Evolutionary conservation across 306 rosid species (phyloP).

Genomic region (Cajanus cajan): DNA sequence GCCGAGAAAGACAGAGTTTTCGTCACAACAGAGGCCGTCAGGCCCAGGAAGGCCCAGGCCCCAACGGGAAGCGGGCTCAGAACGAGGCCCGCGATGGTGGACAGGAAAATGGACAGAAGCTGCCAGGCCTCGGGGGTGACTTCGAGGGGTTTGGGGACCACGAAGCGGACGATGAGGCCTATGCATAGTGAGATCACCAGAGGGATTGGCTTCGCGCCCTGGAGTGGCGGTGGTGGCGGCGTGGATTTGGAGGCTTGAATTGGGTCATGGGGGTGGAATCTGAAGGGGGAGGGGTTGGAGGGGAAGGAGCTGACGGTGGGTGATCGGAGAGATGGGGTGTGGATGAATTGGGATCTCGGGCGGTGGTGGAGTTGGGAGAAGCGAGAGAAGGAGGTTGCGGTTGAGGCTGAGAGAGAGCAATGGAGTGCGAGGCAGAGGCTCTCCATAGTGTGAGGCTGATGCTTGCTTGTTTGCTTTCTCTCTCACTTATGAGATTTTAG

Average conservation of each 20-base stretch:
- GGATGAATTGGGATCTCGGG: conserved; percentile 31
- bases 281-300: conserved; percentile 1
- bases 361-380: conserved; percentile 26
- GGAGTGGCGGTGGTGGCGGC: background rate
- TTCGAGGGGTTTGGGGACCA: conserved; percentile 70
- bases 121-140: conserved; percentile 87
- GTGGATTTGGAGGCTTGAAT: background rate
- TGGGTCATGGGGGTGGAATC: background rate
- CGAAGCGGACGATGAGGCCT: conserved; percentile 64
- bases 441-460: conserved; percentile 49
- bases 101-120: conserved; percentile 74
- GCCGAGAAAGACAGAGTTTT: conserved; percentile 62
- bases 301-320: background rate
- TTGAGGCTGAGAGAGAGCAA: conserved; percentile 44
- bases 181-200: conserved; percentile 50
- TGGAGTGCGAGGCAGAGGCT: conserved; percentile 50
- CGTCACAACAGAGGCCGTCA: conserved; percentile 63
- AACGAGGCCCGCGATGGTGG: conserved; percentile 88
- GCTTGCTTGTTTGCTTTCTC: no score
- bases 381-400: conserved; percentile 39
- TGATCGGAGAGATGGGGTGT: conserved; percentile 43
- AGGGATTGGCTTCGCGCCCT: conserved; percentile 76
- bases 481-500: background rate
- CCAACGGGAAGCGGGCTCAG: conserved; percentile 91
- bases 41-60: conserved; percentile 91